These are phyloP conservation scores for Trichophyton benhamiae DNA, from an alignment of 2,329 filamentous ascomycete species.

Conservation along the genomic window DNA sequence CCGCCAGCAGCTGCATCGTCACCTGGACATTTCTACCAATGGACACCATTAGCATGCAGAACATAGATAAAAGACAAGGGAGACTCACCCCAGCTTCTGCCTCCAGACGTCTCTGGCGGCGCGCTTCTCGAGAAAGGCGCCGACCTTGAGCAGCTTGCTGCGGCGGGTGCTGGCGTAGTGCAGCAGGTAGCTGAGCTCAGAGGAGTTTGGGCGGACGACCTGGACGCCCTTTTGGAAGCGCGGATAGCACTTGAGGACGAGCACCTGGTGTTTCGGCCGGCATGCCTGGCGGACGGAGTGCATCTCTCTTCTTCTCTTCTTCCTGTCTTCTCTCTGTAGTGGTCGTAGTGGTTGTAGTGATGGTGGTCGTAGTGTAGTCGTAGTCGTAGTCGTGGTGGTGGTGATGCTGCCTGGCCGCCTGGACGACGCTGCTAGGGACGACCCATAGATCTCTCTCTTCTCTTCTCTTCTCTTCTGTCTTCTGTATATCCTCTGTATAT, in stretches of 20 bases:
- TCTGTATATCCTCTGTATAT: too few species aligned
- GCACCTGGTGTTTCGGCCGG: conserved; percentile 91
- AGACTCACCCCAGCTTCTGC: conserved; percentile 65
- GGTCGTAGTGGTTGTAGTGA: not conserved
- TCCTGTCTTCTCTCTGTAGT: not conserved
- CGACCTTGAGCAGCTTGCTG: conserved; percentile 93
- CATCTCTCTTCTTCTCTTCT: conserved; percentile 27
- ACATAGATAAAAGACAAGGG: not conserved
- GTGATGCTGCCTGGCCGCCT: too few species aligned
- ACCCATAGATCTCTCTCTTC: too few species aligned
- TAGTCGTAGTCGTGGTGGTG: too few species aligned
- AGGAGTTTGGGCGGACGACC: conserved; percentile 90
- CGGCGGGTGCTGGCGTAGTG: conserved; percentile 93
- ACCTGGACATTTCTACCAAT: conserved; percentile 70
- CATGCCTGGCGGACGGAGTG: conserved; percentile 48
- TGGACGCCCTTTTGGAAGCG: conserved; percentile 80
- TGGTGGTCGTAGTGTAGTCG: not conserved
- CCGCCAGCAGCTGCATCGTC: conserved; percentile 80
- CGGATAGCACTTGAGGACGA: conserved; percentile 93
- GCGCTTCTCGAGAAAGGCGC: conserved; percentile 86
- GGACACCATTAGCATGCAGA: conserved; percentile 8
- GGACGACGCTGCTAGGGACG: too few species aligned
- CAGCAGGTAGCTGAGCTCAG: conserved; percentile 89
- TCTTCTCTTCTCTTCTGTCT: too few species aligned
- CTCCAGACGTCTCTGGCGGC: conserved; percentile 85